These are phyloP conservation scores for Xeromyces bisporus DNA, from an alignment of 495 filamentous ascomycete genomes.

Conservation along the genomic window DNA sequence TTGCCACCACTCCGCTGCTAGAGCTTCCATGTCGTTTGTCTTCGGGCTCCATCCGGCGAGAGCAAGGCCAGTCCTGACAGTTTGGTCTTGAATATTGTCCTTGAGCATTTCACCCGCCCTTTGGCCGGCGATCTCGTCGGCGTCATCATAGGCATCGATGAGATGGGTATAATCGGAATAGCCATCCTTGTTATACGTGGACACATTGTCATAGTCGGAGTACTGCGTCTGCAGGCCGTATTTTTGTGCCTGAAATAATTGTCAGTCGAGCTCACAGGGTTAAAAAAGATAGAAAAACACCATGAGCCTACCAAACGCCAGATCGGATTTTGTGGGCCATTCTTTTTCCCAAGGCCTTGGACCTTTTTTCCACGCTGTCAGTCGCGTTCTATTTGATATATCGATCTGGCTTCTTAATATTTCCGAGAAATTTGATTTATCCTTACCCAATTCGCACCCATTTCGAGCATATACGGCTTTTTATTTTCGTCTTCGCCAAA, in stretches of 20 bases:
- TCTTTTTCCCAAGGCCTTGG: constrained; percentile 43
- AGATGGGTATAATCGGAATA: constrained; percentile 32
- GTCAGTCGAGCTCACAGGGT: neutral
- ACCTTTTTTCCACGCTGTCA: constrained; percentile 13
- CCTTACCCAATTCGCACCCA: constrained; percentile 53
- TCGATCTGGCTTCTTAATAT: too few species aligned
- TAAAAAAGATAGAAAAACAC: too few species aligned
- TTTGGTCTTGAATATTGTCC: constrained; percentile 46
- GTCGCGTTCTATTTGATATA: too few species aligned
- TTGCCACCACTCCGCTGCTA: constrained; percentile 49
- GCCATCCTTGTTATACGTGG: constrained; percentile 43
- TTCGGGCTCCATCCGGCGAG: constrained; percentile 48
- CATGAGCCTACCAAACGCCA: constrained; percentile 38
- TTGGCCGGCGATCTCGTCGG: constrained; percentile 31
- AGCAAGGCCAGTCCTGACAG: constrained; percentile 39
- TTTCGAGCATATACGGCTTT: constrained; percentile 43
- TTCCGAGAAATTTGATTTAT: neutral
- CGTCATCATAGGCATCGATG: constrained; percentile 34
- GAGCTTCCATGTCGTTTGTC: constrained; percentile 35
- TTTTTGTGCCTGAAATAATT: constrained; percentile 33
- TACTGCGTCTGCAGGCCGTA: constrained; percentile 43
- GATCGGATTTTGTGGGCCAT: constrained; percentile 49
- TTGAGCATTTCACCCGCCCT: constrained; percentile 41
- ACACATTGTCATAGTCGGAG: constrained; percentile 43
- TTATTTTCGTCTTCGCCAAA: constrained; percentile 40